Evolutionary conservation across 2,329 filamentous ascomycete genomes (phyloP).

Genomic region (Falciphora oryzae): DNA sequence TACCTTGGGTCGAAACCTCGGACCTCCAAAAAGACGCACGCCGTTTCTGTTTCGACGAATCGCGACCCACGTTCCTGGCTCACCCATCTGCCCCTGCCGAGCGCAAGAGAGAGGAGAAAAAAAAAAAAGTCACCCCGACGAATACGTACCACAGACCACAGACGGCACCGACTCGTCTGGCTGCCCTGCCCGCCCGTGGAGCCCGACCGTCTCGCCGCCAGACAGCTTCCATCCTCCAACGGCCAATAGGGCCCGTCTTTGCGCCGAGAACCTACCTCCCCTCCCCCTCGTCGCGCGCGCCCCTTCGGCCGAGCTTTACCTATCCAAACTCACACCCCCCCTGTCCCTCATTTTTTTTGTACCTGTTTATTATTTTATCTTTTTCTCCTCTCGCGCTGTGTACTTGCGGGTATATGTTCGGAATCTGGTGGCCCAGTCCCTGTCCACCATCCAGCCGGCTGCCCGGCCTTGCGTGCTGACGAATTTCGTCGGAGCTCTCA

Average conservation of each 20-base stretch:
- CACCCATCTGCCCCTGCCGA: too few species aligned
- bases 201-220: not conserved
- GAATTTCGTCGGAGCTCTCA: slow-evolving; percentile 1
- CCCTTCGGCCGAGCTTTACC: not conserved
- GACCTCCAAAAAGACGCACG: not conserved
- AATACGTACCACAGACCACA: not conserved
- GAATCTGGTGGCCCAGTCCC: not conserved
- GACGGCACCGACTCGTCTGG: not conserved
- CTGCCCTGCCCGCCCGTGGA: not conserved
- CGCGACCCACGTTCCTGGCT: not conserved
- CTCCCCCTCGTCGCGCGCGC: too few species aligned
- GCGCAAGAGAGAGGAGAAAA: not conserved
- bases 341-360: not conserved
- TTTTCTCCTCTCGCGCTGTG: not conserved
- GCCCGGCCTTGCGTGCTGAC: not conserved
- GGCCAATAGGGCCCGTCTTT: not conserved
- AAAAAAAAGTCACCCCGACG: not conserved
- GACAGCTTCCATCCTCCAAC: not conserved
- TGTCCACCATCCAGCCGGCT: not conserved
- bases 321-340: not conserved
- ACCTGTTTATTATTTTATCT: not conserved
- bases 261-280: not conserved
- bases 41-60: not conserved
- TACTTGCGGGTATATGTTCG: not conserved
- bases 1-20: not conserved